These are phyloP conservation scores for Backusella tarrabulga DNA, from an alignment of 192 early-diverging fungal genomes.

Conservation along the genomic window DNA sequence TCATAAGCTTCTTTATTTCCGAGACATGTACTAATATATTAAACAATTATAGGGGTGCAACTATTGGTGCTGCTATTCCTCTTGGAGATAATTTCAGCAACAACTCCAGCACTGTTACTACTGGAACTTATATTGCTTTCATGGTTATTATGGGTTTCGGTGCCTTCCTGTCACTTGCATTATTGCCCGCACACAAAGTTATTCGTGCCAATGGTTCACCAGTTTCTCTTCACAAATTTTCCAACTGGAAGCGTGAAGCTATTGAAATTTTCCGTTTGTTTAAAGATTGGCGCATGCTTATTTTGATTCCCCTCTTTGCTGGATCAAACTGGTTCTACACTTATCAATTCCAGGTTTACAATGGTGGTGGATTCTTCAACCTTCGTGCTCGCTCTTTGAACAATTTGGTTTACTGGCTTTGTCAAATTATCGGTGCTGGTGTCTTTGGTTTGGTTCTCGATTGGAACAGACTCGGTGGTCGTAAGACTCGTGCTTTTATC, in stretches of 20 bases:
- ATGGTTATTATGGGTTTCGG: constrained; percentile 67
- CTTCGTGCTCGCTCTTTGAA: constrained; percentile 73
- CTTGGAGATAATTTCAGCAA: constrained; percentile 68
- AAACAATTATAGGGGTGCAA: constrained; percentile 53
- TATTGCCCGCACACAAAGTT: constrained; percentile 59
- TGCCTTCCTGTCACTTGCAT: constrained; percentile 51
- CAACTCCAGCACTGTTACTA: constrained; percentile 45
- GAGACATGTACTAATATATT: neutral
- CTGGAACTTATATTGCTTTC: constrained; percentile 75
- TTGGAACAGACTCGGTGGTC: constrained; percentile 43
- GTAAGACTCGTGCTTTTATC: constrained; percentile 63
- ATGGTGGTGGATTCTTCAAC: constrained; percentile 64
- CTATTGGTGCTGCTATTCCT: constrained; percentile 75
- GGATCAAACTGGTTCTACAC: constrained; percentile 82
- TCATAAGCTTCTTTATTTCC: neutral
- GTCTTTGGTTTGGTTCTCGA: constrained; percentile 70
- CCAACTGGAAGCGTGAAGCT: constrained; percentile 59
- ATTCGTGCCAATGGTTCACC: constrained; percentile 67
- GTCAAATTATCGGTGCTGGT: constrained; percentile 71
- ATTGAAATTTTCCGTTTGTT: constrained; percentile 56
- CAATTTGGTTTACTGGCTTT: constrained; percentile 73
- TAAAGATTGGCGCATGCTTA: constrained; percentile 60
- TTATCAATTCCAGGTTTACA: constrained; percentile 67
- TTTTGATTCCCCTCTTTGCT: constrained; percentile 66
- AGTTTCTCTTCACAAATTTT: constrained; percentile 67